These are phyloP conservation scores for Xylaria longipes DNA, from an alignment of 495 filamentous ascomycete genomes.

Conservation along the genomic window DNA sequence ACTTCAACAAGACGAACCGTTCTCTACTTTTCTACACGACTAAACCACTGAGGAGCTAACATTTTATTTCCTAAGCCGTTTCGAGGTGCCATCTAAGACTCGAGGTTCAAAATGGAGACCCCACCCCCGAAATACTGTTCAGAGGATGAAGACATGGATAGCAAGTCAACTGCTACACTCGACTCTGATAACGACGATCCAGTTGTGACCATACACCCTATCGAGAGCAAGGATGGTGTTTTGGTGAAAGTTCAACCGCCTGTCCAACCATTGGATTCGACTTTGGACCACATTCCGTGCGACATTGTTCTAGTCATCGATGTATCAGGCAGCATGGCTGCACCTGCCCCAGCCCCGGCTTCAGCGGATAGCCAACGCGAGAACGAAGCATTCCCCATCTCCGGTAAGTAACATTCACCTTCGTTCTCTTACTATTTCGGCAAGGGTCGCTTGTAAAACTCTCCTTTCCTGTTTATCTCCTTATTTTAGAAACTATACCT, in stretches of 20 bases:
- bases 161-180: not conserved
- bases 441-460: not conserved
- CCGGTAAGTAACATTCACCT: conserved; percentile 17
- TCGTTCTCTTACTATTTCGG: not conserved
- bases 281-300: conserved; percentile 43
- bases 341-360: conserved; percentile 40
- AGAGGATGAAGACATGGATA: not conserved
- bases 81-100: not conserved
- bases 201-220: conserved; percentile 40
- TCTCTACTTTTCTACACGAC: not conserved
- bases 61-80: no score
- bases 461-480: not conserved
- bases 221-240: conserved; percentile 38
- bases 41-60: not conserved
- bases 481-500: not conserved
- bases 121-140: not conserved
- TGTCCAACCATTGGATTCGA: conserved; percentile 28
- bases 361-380: conserved; percentile 26
- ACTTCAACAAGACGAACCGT: not conserved
- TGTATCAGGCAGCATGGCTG: conserved; percentile 52
- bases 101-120: not conserved
- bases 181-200: conserved; percentile 14
- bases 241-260: conserved; percentile 49
- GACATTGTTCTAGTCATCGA: conserved; percentile 58
- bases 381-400: conserved; percentile 41